Percentiles rank a stretch among this genome's conserved stretches.
Evolutionary conservation across 192 early-diverging fungal genomes (phyloP).

Genomic region (Backusella macrospora): DNA sequence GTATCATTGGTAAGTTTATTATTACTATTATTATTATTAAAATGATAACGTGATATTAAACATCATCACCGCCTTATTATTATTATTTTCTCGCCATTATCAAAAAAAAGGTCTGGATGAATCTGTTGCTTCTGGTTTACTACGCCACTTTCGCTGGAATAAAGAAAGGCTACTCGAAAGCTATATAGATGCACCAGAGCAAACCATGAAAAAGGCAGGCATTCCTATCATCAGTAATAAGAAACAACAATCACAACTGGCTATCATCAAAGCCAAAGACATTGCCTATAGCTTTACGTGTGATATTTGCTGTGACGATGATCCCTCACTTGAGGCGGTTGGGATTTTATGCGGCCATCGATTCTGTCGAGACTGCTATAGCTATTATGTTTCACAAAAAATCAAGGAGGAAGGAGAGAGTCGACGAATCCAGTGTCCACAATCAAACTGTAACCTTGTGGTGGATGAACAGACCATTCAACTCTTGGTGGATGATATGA

Average conservation of each 20-base stretch:
- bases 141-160: constrained; percentile 84
- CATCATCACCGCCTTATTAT: background rate
- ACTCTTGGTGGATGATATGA: constrained; percentile 59
- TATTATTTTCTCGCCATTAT: constrained; percentile 30
- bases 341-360: constrained; percentile 86
- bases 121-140: constrained; percentile 59
- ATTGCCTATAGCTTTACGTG: constrained; percentile 65
- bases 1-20: constrained; percentile 60
- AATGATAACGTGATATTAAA: background rate
- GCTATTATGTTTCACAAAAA: constrained; percentile 83
- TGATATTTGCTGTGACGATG: constrained; percentile 89
- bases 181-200: constrained; percentile 71
- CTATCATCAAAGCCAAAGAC: background rate
- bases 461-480: constrained; percentile 85
- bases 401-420: constrained; percentile 88
- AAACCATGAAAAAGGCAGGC: constrained; percentile 67
- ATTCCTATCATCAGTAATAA: constrained; percentile 53
- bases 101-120: constrained; percentile 52
- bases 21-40: no score
- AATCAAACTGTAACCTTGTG: constrained; percentile 72
- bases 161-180: constrained; percentile 83
- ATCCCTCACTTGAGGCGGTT: constrained; percentile 58
- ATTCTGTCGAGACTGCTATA: constrained; percentile 89
- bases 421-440: constrained; percentile 84
- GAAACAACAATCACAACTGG: background rate